A percentile compares a stretch with the other conserved stretches of the same genome.
Evolutionary conservation across 805 yeast species (phyloP).

Genomic region (Nakazawaea ernobii): DNA sequence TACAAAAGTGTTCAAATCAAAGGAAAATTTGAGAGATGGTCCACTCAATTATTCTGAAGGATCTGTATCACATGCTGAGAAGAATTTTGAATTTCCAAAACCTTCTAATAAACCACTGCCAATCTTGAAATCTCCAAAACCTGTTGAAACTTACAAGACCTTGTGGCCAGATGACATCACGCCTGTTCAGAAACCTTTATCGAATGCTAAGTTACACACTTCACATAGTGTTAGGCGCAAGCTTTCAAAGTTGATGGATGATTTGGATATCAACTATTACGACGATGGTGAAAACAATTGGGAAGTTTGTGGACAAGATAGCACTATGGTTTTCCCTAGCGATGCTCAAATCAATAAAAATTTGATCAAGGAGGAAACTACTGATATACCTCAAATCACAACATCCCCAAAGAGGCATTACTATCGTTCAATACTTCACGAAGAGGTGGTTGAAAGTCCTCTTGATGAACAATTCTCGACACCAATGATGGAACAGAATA

Average conservation of each 20-base stretch:
- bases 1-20: constrained; percentile 1
- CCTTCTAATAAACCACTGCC: background rate
- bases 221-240: constrained; percentile 8
- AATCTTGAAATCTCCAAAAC: background rate
- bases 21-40: background rate
- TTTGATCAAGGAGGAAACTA: background rate
- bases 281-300: constrained; percentile 24
- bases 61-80: background rate
- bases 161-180: background rate
- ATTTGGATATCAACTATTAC: constrained; percentile 9
- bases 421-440: background rate
- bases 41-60: background rate
- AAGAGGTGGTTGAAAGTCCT: background rate
- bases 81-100: background rate
- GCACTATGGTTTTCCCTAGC: background rate
- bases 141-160: background rate
- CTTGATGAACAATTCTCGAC: background rate
- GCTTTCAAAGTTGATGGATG: constrained; percentile 4
- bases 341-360: background rate
- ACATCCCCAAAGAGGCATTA: background rate
- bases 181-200: constrained; percentile 3
- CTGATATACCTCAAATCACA: background rate
- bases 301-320: constrained; percentile 11
- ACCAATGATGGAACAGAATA: background rate
- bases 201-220: background rate